phyloP scores from a whole-genome alignment of 1,139 yeast genomes.

The Arxiozyma heterogenica region DNA sequence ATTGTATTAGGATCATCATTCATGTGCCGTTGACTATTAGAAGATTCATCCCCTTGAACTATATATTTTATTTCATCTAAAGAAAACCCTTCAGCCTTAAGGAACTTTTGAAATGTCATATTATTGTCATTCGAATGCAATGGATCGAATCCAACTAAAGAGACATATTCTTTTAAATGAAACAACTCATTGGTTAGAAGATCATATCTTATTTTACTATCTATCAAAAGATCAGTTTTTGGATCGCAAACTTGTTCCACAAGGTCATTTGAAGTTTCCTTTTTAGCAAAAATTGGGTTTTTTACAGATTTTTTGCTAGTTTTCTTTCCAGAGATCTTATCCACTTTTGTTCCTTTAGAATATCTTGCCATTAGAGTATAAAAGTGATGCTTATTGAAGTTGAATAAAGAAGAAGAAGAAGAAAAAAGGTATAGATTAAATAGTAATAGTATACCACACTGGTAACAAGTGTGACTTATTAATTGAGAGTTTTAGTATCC shows the following conservation, averaged over 20 bases:
- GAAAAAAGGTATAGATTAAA: too few relatives aligned
- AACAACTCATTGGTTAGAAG: conserved; percentile 36
- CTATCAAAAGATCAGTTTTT: background rate
- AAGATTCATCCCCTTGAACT: background rate
- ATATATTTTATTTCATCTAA: conserved; percentile 5
- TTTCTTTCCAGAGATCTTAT: background rate
- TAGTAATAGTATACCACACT: background rate
- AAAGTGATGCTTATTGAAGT: background rate
- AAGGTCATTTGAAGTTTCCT: background rate
- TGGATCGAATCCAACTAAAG: conserved; percentile 34
- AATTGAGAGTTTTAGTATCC: background rate
- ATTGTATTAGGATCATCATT: background rate
- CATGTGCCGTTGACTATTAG: background rate
- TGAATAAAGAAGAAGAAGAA: too few relatives aligned
- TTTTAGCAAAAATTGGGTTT: background rate
- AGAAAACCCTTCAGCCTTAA: conserved; percentile 17
- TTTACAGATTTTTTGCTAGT: background rate
- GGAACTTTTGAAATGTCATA: conserved; percentile 25
- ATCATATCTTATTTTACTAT: conserved; percentile 27
- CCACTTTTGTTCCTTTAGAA: background rate
- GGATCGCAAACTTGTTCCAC: background rate
- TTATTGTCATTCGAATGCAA: conserved; percentile 18
- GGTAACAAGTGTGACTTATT: too few relatives aligned
- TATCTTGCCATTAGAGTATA: conserved; percentile 2
- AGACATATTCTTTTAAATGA: conserved; percentile 37